These are phyloP conservation scores for Aspergillus persii DNA, from an alignment of 2,329 filamentous ascomycete genomes.

Conservation along the genomic window DNA sequence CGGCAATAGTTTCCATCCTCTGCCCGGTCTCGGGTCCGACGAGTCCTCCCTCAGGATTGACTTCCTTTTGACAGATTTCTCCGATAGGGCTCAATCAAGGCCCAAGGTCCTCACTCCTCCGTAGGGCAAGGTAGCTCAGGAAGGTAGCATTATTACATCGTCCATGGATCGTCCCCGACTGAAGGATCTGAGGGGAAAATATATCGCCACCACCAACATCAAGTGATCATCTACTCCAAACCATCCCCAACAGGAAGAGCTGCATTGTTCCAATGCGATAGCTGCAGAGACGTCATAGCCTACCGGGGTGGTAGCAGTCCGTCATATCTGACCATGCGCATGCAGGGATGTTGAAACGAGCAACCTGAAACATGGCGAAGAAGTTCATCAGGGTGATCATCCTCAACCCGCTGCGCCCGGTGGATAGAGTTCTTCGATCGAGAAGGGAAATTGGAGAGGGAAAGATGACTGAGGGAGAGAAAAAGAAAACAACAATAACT, in stretches of 20 bases:
- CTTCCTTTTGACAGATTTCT: neutral
- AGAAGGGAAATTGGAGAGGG: neutral
- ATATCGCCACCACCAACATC: neutral
- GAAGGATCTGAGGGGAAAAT: neutral
- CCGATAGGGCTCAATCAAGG: neutral
- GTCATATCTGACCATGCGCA: neutral
- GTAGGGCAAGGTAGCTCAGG: neutral
- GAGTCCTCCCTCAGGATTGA: neutral
- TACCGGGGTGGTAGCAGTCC: neutral
- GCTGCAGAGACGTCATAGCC: neutral
- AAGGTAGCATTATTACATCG: neutral
- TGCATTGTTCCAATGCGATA: neutral
- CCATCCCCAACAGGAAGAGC: neutral
- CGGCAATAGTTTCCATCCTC: neutral
- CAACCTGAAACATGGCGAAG: neutral
- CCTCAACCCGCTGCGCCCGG: neutral
- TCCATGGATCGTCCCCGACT: neutral
- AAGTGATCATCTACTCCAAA: neutral
- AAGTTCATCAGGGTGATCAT: neutral
- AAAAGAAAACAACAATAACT: neutral
- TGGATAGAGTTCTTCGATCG: neutral
- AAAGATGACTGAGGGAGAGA: neutral
- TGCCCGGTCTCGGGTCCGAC: conserved; percentile 5
- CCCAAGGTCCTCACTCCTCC: neutral
- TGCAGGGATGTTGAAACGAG: neutral